Evolutionary conservation across 2,329 filamentous ascomycete genomes (phyloP), one percentile per base, ranked within the genome.

Genomic region (Sphaerulina musiva): DNA sequence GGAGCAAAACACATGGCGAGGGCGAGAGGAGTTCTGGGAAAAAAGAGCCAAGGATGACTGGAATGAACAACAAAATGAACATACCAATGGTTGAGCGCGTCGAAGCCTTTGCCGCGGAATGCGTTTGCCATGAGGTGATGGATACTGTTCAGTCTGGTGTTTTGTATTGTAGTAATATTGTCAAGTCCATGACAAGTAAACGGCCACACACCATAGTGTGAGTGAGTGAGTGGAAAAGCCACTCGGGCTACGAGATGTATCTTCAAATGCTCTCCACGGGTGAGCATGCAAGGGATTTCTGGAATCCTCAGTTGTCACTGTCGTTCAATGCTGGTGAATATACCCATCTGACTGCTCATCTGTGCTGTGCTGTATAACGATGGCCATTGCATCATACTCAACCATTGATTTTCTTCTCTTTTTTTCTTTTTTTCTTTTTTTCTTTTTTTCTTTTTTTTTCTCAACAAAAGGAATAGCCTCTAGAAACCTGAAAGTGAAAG

Each of bases 51-150:
- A 52, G 50, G n/a, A 17, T 14, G 12, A 54, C 14, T 51, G 56
- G 56, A 59, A 59, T 59, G 56, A 51, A 56, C 14, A 58, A 59
- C 55, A 57, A 49, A 31, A 56, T 53, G 46, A 17, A 42, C 48
- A 36, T 36, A 36, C 34, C 34, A 4, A 10, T 36, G 9, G 7
- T 36, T 4, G 34, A 4, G 38, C 55, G 51, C 55, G 55, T 51
- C 46, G 53, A 44, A 36, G 42, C 40, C 38, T 40, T 46, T 50
- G 38, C 47, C 51, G 47, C 48, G 55, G 55, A 57, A 57, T 57
- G 55, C 40, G 32, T 14, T 8, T 9, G 14, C 17, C 32, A 31
- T 38, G 31, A 17, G 6, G 9, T 17, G 9, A n/a, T 10, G 1
- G 39, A 6, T 17, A 11, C 14, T n/a, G 6, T 8, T 10, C 6